A percentile compares a stretch with the other conserved stretches of the same genome.
Conservation (phyloP, 2,329 filamentous ascomycete genomes). For the Colletotrichum sp. region DNA sequence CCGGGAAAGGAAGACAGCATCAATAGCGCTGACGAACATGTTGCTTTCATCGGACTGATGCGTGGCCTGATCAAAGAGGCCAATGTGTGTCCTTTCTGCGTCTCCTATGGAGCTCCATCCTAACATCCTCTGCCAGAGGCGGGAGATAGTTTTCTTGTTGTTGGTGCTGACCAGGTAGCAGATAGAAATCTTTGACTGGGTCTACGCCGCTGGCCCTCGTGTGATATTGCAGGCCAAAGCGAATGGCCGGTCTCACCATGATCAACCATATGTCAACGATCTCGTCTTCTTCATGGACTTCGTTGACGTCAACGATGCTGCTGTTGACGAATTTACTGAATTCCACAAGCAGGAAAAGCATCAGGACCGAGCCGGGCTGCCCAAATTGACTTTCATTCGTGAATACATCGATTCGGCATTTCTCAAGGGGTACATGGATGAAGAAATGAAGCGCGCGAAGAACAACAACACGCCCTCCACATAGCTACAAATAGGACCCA, state of each 20-base stretch:
- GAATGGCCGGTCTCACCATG: background rate
- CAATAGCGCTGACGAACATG: background rate
- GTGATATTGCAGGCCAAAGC: background rate
- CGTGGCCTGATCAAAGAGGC: background rate
- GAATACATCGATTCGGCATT: background rate
- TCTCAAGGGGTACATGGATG: background rate
- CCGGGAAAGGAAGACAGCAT: background rate
- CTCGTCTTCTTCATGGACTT: background rate
- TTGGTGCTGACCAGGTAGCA: background rate
- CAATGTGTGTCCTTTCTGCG: background rate
- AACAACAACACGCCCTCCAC: background rate
- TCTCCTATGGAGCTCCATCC: background rate
- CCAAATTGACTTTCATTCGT: background rate
- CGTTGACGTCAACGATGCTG: background rate
- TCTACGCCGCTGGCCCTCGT: background rate
- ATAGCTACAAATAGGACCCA: background rate
- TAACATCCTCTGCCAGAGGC: background rate
- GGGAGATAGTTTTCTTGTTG: background rate
- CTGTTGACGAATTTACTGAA: background rate
- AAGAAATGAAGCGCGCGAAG: background rate
- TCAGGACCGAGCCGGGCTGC: background rate
- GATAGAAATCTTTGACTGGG: background rate
- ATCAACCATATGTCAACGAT: background rate
- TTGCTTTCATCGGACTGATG: background rate
- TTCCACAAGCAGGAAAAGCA: background rate